Percentiles rank a stretch among this genome's conserved stretches.
phyloP scores from a whole-genome alignment of 2,329 filamentous ascomycete genomes.

The Fusarium gaditjirri region DNA sequence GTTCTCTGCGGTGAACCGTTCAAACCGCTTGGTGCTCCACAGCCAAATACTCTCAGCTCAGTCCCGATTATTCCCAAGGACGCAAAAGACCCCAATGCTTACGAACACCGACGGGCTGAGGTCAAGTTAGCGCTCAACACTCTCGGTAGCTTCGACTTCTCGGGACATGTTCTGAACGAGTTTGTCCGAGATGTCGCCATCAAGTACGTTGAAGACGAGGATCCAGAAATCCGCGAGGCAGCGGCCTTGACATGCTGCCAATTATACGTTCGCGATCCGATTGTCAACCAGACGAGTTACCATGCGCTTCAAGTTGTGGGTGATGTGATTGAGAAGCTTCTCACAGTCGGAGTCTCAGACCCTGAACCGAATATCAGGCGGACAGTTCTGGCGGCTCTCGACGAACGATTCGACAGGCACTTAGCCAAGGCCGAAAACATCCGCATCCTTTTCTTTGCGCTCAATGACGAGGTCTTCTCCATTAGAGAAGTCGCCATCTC shows the following conservation, averaged over 20 bases:
- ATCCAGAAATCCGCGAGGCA: constrained; percentile 90
- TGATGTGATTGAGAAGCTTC: constrained; percentile 95
- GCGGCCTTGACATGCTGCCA: constrained; percentile 98
- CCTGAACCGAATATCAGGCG: constrained; percentile 87
- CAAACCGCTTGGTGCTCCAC: constrained; percentile 89
- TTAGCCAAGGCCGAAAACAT: constrained; percentile 98
- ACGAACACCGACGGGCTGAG: constrained; percentile 83
- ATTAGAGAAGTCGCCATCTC: constrained; percentile 95
- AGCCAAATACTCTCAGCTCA: constrained; percentile 80
- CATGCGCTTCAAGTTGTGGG: constrained; percentile 97
- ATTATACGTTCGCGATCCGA: constrained; percentile 94
- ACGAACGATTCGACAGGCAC: constrained; percentile 94
- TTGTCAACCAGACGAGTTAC: constrained; percentile 96
- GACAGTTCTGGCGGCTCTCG: constrained; percentile 88
- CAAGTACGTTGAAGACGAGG: constrained; percentile 97
- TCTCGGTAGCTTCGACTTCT: constrained; percentile 97
- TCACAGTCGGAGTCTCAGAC: constrained; percentile 95
- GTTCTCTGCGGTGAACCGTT: constrained; percentile 94
- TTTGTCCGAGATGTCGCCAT: constrained; percentile 98
- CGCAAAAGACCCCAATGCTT: constrained; percentile 82
- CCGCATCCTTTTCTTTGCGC: constrained; percentile 93
- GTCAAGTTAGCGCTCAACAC: constrained; percentile 95
- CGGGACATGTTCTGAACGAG: constrained; percentile 92
- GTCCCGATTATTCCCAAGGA: constrained; percentile 89
- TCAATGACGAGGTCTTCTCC: constrained; percentile 93